Base-by-base conservation (phyloP, 768 basidiomycete species). In the Hericium rajendrae region DNA sequence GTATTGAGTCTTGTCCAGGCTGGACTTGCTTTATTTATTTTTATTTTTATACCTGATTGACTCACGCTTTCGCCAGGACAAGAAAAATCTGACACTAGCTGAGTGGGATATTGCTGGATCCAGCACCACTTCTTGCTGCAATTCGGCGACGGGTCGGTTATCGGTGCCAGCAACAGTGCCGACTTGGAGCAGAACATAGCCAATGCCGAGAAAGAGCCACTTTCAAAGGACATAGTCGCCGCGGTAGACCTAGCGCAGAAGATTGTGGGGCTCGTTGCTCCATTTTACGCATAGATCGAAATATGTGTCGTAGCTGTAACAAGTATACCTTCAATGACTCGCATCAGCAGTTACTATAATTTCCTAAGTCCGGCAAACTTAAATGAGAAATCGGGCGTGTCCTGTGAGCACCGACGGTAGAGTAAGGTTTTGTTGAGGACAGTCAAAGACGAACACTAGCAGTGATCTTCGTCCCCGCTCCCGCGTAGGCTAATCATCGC, bases 31-130 rank as follows among this genome's bases (percentile, higher is more conserved):
- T n/a, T n/a, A n/a, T n/a, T n/a, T n/a, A n/a, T n/a, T n/a, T n/a
- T n/a, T n/a, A 22, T 22, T 22, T 22, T n/a, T n/a, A n/a, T 22
- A 22, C 22, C 22, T 2, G 22, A 40, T 16, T 16, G 39, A 40
- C n/a, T 18, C 43, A 46, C 11, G 2, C 43, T 12, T 32, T 8
- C 40, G 38, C 11, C 55, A 76, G 76, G 74, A 74, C 38, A 76
- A 74, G 51, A 70, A 82, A 58, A 60, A 68, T 46, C 65, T 85
- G 3, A 74, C 76, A 0, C 68, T 82, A 56, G 72, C 76, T 2
- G 81, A 84, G 67, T 82, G 3, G 80, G 82, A 1, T 68, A 83
- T 50, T 73, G 83, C n/a, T 85, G 83, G 83, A 71, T 78, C 53
- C 78, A 82, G 54, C 76, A 84, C 57, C 83, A 85, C 59, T 79